phyloP scores from a whole-genome alignment of 1,284 basidiomycete genomes.

The Microbotryomycetes sp. region DNA sequence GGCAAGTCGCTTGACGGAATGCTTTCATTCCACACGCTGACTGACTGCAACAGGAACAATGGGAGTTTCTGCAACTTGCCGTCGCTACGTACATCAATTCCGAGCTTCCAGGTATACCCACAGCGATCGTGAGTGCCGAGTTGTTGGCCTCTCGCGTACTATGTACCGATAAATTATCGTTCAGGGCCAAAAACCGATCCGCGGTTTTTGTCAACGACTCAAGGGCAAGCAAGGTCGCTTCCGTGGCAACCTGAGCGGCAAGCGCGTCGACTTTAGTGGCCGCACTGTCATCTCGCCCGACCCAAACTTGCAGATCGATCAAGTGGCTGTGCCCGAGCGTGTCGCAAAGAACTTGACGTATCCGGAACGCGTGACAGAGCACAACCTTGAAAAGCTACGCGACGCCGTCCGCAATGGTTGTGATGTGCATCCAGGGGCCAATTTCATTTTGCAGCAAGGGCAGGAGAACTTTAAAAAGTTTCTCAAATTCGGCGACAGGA shows the following conservation, averaged over 20 bases:
- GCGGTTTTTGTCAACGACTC: conserved; percentile 94
- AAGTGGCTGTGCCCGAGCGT: conserved; percentile 93
- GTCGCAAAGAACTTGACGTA: conserved; percentile 95
- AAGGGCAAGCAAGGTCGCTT: conserved; percentile 99
- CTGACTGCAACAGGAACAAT: conserved; percentile 65
- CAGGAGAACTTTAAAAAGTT: conserved; percentile 64
- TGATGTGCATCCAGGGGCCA: conserved; percentile 91
- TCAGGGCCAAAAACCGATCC: conserved; percentile 77
- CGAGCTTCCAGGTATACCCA: conserved; percentile 85
- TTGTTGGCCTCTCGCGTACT: background rate
- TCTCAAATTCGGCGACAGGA: conserved; percentile 67
- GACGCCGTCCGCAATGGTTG: conserved; percentile 81
- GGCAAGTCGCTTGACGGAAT: conserved; percentile 47
- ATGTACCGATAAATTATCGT: background rate
- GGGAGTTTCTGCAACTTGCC: conserved; percentile 92
- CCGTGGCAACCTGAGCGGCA: conserved; percentile 95
- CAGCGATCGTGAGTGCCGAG: conserved; percentile 53
- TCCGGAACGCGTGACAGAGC: conserved; percentile 86
- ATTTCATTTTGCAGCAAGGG: conserved; percentile 72
- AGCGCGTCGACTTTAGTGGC: conserved; percentile 97
- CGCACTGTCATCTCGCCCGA: conserved; percentile 99
- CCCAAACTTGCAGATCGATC: conserved; percentile 95
- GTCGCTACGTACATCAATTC: conserved; percentile 99
- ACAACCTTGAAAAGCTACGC: conserved; percentile 77
- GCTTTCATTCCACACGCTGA: background rate